These are phyloP conservation scores for Pyrenophora tritici-repentis DNA, from an alignment of 2,329 filamentous ascomycete species.

Conservation along the genomic window DNA sequence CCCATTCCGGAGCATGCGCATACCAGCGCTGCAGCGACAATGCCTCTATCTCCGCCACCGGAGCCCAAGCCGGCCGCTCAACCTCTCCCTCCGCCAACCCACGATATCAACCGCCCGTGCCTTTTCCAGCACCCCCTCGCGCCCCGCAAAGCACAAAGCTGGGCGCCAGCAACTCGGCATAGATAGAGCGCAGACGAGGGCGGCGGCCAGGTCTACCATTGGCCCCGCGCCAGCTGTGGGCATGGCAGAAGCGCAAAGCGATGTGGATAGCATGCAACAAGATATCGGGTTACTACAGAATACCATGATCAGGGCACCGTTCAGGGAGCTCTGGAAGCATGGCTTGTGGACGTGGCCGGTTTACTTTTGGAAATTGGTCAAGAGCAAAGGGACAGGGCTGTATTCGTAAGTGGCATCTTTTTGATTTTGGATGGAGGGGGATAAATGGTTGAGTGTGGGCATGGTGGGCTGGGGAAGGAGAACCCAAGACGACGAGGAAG, in stretches of 20 bases:
- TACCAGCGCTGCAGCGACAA: constrained; percentile 31
- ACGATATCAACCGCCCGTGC: constrained; percentile 18
- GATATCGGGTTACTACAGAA: constrained; percentile 32
- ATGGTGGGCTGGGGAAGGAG: background rate
- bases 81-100: constrained; percentile 5
- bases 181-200: constrained; percentile 16
- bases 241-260: constrained; percentile 5
- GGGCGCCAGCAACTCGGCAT: constrained; percentile 8
- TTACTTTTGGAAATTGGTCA: constrained; percentile 29
- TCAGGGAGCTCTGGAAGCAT: constrained; percentile 15
- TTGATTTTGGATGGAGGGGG: background rate
- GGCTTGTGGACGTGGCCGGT: constrained; percentile 11
- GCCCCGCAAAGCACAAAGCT: constrained; percentile 13
- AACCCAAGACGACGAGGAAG: background rate
- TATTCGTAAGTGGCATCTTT: constrained; percentile 22
- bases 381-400: constrained; percentile 19
- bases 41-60: constrained; percentile 30
- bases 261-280: constrained; percentile 18
- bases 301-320: constrained; percentile 25
- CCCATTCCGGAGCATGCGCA: constrained; percentile 30
- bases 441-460: too few relatives aligned
- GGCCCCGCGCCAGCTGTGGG: constrained; percentile 18
- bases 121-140: constrained; percentile 32
- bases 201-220: constrained; percentile 7
- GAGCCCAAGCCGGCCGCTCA: constrained; percentile 4